Conservation (phyloP, 2,329 filamentous ascomycete genomes). For the Fusarium drepaniforme region DNA sequence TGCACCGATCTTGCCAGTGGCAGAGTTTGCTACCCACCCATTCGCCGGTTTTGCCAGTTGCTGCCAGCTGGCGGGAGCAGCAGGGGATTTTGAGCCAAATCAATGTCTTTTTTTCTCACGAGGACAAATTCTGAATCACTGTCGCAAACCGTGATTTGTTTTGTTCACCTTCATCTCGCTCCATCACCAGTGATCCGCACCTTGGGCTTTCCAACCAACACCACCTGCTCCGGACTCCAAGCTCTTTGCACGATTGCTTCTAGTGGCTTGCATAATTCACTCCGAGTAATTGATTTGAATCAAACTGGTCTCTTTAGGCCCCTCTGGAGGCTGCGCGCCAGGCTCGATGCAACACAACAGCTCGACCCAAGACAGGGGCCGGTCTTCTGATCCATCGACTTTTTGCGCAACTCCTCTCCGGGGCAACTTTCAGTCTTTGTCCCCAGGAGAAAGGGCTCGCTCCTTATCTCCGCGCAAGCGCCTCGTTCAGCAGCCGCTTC, state of each 20-base stretch:
- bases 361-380: constrained; percentile 28
- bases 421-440: constrained; percentile 54
- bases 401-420: constrained; percentile 47
- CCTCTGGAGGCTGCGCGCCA: constrained; percentile 12
- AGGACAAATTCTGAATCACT: not conserved
- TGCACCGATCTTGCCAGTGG: not conserved
- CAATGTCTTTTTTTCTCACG: not conserved
- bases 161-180: constrained; percentile 6
- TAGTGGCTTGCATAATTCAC: not conserved
- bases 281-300: not conserved
- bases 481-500: constrained; percentile 53
- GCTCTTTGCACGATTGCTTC: not conserved
- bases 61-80: not conserved
- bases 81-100: not conserved
- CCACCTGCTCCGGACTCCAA: not conserved
- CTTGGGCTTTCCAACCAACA: not conserved
- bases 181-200: not conserved
- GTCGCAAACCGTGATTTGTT: not conserved
- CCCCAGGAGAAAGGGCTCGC: constrained; percentile 45
- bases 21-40: not conserved
- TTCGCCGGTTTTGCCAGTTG: not conserved
- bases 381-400: constrained; percentile 41
- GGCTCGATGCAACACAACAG: constrained; percentile 34
- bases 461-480: constrained; percentile 53
- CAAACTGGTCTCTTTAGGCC: not conserved